Percentiles rank a stretch among this genome's conserved stretches.
Evolutionary conservation across 306 rosid species (phyloP).

Genomic region (Quercus alba): DNA sequence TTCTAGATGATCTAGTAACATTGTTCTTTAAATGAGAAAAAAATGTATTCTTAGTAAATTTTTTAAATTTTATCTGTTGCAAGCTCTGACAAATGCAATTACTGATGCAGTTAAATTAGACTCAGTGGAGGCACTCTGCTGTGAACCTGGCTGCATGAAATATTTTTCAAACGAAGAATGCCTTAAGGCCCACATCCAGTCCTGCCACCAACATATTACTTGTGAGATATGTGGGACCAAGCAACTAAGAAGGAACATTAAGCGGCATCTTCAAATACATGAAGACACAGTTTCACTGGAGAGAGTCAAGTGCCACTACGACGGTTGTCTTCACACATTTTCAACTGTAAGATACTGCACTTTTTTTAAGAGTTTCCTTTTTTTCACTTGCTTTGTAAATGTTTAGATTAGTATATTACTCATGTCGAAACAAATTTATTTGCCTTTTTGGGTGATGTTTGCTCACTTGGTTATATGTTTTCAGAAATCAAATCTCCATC

Average conservation of each 20-base stretch:
- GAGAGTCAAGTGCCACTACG: constrained; percentile 42
- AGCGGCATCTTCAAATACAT: constrained; percentile 62
- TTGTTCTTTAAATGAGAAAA: background rate
- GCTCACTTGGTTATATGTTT: background rate
- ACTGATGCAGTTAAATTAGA: constrained; percentile 61
- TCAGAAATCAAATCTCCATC: constrained; percentile 77
- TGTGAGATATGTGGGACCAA: constrained; percentile 64
- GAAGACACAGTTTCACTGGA: constrained; percentile 27
- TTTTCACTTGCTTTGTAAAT: background rate
- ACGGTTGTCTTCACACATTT: constrained; percentile 53
- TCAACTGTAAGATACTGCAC: constrained; percentile 53
- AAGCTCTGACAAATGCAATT: constrained; percentile 9
- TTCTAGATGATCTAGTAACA: background rate
- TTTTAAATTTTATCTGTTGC: background rate
- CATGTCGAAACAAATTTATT: no score
- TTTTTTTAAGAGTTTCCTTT: no score
- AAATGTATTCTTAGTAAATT: background rate
- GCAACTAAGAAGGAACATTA: constrained; percentile 72
- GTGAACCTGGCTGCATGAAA: constrained; percentile 72
- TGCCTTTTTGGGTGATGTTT: background rate
- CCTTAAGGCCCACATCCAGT: constrained; percentile 59
- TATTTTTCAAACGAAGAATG: constrained; percentile 55
- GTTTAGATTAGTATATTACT: background rate
- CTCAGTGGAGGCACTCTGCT: constrained; percentile 58
- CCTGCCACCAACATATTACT: constrained; percentile 57